Conservation (phyloP, 2,329 filamentous ascomycete genomes). For the Tolypocladium inflatum region DNA sequence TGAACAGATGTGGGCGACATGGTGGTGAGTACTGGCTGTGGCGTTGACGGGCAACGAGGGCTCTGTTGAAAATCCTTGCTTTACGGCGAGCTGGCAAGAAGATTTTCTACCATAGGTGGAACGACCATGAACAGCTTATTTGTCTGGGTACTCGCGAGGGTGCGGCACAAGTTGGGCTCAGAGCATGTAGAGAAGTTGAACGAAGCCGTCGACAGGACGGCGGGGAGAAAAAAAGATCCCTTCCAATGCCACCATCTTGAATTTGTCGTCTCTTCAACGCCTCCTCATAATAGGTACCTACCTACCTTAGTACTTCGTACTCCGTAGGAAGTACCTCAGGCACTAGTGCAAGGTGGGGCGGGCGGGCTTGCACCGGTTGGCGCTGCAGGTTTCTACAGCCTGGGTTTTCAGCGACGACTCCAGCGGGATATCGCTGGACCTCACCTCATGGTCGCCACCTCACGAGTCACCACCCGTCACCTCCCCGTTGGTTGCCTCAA, state of each 20-base stretch:
- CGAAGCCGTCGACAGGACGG: background rate
- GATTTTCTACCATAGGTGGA: too few species aligned
- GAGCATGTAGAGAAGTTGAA: background rate
- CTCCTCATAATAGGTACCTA: too few species aligned
- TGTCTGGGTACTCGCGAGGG: background rate
- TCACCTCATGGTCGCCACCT: background rate
- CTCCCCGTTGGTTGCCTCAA: background rate
- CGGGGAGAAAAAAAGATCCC: too few species aligned
- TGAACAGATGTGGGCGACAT: slow-evolving; percentile 16
- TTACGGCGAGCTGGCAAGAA: background rate
- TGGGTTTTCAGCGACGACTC: background rate
- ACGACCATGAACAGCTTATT: background rate
- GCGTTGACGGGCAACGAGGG: background rate
- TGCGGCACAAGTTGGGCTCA: background rate
- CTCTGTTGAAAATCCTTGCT: background rate
- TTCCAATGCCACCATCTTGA: background rate
- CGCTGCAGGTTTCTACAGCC: background rate
- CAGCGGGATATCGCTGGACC: background rate
- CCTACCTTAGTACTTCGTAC: background rate
- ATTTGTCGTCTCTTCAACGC: background rate
- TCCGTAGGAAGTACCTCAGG: background rate
- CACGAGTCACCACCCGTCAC: background rate
- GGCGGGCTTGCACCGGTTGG: background rate
- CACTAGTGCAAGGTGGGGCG: background rate
- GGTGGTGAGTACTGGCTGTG: background rate